These are phyloP conservation scores for Botrytis medusae DNA, from an alignment of 2,329 filamentous ascomycete genomes.

Conservation along the genomic window DNA sequence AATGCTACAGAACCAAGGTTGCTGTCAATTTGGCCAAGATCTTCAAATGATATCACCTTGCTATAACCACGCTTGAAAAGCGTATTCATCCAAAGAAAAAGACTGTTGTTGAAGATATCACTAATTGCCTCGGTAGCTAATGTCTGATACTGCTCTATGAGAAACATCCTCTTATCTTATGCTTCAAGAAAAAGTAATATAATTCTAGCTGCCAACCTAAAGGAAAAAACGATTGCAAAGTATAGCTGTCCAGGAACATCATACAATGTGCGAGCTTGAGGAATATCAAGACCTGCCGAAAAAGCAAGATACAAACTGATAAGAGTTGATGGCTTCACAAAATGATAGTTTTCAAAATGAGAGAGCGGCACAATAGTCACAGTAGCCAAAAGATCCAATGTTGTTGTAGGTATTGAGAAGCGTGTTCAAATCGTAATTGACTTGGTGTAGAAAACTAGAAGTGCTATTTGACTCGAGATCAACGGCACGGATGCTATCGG, in stretches of 20 bases:
- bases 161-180: constrained; percentile 22
- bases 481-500: not conserved
- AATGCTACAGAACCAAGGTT: not conserved
- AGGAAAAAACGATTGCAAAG: constrained; percentile 21
- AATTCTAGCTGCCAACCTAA: constrained; percentile 23
- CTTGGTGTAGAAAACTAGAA: not conserved
- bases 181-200: constrained; percentile 25
- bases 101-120: constrained; percentile 37
- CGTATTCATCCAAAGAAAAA: constrained; percentile 41
- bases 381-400: not conserved
- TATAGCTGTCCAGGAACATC: not conserved
- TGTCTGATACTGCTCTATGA: constrained; percentile 9
- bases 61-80: not conserved
- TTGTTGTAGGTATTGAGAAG: not conserved
- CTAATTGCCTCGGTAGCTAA: constrained; percentile 34
- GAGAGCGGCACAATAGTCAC: constrained; percentile 6
- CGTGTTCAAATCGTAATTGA: not conserved
- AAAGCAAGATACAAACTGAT: not conserved
- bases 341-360: constrained; percentile 21
- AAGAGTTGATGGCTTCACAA: not conserved
- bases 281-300: not conserved
- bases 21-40: not conserved
- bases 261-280: not conserved
- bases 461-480: not conserved
- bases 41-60: not conserved